phyloP scores from a whole-genome alignment of 495 filamentous ascomycete genomes.

The Penicillium pancosmium region DNA sequence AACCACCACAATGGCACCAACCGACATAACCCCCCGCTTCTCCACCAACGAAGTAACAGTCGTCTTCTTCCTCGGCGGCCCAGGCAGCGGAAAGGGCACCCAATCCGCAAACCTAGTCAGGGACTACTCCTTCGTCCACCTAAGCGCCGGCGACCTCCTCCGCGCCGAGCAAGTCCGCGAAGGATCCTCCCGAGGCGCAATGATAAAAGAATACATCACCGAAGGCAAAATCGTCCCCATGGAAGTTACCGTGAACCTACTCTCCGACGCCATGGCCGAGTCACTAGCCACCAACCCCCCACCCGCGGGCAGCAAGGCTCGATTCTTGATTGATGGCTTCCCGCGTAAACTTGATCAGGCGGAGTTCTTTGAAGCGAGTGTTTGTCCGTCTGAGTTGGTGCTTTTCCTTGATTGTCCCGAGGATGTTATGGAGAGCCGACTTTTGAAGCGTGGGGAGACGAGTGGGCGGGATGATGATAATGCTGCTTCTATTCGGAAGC shows the following conservation, averaged over 20 bases:
- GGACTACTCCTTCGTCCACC: conserved; percentile 91
- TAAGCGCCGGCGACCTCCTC: conserved; percentile 90
- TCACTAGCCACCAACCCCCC: conserved; percentile 42
- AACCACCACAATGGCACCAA: conserved; percentile 21
- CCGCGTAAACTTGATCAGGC: conserved; percentile 97
- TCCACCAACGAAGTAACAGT: conserved; percentile 79
- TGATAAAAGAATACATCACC: conserved; percentile 88
- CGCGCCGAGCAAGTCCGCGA: conserved; percentile 88
- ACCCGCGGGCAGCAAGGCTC: conserved; percentile 36
- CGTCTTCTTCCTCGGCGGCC: conserved; percentile 64
- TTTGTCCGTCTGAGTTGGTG: conserved; percentile 78
- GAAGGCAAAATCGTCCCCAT: conserved; percentile 96
- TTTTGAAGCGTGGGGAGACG: conserved; percentile 90
- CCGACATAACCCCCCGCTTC: conserved; percentile 65
- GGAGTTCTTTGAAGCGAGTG: conserved; percentile 84
- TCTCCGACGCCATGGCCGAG: conserved; percentile 89
- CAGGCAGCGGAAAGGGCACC: conserved; percentile 60
- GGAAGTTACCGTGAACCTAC: conserved; percentile 93
- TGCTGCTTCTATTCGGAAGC: conserved; percentile 90
- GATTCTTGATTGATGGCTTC: conserved; percentile 93
- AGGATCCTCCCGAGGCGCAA: conserved; percentile 81
- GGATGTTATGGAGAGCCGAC: conserved; percentile 76
- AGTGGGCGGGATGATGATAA: conserved; percentile 92
- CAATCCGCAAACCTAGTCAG: conserved; percentile 87
- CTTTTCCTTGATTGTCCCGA: conserved; percentile 93